Evolutionary conservation across 106 monocot genomes (phyloP).

Genomic region (Allium fistulosum): DNA sequence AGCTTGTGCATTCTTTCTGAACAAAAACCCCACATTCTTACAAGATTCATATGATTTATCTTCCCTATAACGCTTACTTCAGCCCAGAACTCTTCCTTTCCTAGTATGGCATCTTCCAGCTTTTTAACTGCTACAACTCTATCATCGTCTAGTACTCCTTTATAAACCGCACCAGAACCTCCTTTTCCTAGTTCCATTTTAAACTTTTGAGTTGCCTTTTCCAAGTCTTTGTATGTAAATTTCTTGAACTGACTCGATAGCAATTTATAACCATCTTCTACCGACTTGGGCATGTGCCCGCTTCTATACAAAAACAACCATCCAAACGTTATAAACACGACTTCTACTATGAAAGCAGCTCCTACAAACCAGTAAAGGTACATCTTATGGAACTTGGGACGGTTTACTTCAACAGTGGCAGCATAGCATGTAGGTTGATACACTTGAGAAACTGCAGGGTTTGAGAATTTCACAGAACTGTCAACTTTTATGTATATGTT

Average conservation of each 20-base stretch:
- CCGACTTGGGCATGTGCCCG: not conserved
- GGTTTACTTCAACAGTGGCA: not conserved
- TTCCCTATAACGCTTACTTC: constrained; percentile 39
- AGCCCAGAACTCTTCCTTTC: constrained; percentile 45
- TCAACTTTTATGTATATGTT: constrained; percentile 40
- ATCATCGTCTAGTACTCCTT: constrained; percentile 38
- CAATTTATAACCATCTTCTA: constrained; percentile 45
- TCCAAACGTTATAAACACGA: constrained; percentile 28
- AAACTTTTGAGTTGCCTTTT: constrained; percentile 39
- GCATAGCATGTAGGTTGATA: no score
- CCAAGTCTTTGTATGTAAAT: constrained; percentile 42
- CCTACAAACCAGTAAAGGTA: constrained; percentile 32
- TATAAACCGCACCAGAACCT: constrained; percentile 50
- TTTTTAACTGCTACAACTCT: constrained; percentile 49
- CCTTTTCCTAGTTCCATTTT: constrained; percentile 48
- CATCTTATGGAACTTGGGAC: constrained; percentile 10
- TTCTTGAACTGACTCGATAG: constrained; percentile 44
- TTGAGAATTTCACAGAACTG: not conserved
- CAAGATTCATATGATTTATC: constrained; percentile 71
- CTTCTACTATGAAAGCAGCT: constrained; percentile 33
- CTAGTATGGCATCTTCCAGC: constrained; percentile 34
- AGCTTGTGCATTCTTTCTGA: constrained; percentile 28
- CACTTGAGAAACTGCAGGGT: not conserved
- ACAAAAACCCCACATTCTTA: constrained; percentile 53
- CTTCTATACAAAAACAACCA: constrained; percentile 46